Percentiles rank a stretch among this genome's conserved stretches.
These are phyloP conservation scores for Chlorella sp. DNA, from an alignment of 139 green algal genomes.

Conservation along the genomic window DNA sequence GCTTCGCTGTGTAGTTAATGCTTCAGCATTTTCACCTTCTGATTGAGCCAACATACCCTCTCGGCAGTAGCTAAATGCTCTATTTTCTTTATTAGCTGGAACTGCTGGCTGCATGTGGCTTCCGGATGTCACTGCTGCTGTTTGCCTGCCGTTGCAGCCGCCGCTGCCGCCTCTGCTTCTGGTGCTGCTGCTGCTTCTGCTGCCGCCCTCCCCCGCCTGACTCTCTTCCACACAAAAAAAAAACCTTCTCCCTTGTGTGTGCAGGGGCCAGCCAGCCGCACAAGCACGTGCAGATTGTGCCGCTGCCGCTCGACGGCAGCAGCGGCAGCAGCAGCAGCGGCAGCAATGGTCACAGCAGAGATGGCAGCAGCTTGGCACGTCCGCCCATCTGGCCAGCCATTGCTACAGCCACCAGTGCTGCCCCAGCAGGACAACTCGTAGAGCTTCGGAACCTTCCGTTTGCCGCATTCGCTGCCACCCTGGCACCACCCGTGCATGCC, in stretches of 20 bases:
- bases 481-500: neutral
- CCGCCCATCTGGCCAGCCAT: conserved; percentile 22
- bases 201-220: no score
- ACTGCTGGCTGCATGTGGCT: no score
- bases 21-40: no score
- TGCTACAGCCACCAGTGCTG: neutral
- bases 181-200: neutral
- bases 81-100: no score
- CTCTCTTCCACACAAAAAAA: neutral
- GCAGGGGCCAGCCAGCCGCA: conserved; percentile 81
- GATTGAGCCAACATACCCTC: no score
- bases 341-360: neutral
- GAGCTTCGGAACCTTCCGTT: conserved; percentile 52
- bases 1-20: no score
- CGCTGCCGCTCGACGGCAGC: conserved; percentile 45
- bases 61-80: no score
- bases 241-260: neutral
- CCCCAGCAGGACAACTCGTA: neutral
- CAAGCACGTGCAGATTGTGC: conserved; percentile 86
- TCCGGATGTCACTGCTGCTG: no score
- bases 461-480: conserved; percentile 28
- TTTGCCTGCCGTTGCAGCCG: no score
- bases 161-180: neutral
- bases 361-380: neutral
- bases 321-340: neutral